phyloP scores from a whole-genome alignment of 1,284 basidiomycete genomes.

The Ceratobasidium sp. region DNA sequence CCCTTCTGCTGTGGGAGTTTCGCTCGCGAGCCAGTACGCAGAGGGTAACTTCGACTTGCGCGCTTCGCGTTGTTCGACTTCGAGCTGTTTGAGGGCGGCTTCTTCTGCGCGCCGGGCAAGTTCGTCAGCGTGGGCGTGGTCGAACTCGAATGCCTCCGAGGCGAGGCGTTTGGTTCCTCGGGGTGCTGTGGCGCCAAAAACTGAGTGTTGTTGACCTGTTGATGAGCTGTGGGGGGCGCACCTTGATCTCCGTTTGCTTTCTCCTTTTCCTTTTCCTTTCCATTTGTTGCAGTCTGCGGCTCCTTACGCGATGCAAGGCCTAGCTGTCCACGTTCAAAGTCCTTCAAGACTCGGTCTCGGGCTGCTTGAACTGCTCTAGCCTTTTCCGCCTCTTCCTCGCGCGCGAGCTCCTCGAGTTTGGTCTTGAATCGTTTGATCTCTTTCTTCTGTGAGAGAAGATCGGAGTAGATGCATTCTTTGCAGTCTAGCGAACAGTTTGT shows the following conservation, averaged over 20 bases:
- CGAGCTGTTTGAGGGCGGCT: constrained; percentile 82
- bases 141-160: constrained; percentile 70
- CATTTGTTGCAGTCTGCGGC: constrained; percentile 44
- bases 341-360: constrained; percentile 82
- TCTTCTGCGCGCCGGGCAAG: constrained; percentile 86
- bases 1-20: constrained; percentile 83
- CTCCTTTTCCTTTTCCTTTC: constrained; percentile 49
- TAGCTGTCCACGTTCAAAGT: constrained; percentile 88
- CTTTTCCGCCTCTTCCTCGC: constrained; percentile 81
- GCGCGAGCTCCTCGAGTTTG: constrained; percentile 77
- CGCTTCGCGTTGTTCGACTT: constrained; percentile 86
- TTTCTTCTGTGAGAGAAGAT: constrained; percentile 88
- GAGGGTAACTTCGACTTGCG: constrained; percentile 90
- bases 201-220: not conserved
- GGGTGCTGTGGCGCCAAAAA: constrained; percentile 43
- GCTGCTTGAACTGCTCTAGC: constrained; percentile 75
- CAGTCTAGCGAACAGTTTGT: constrained; percentile 64
- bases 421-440: constrained; percentile 89
- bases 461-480: constrained; percentile 86
- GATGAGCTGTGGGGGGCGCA: not conserved
- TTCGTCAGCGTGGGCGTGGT: constrained; percentile 75
- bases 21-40: constrained; percentile 87
- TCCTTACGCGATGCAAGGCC: constrained; percentile 61
- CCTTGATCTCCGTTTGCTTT: constrained; percentile 40
- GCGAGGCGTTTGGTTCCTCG: constrained; percentile 75